Conservation (phyloP, 768 basidiomycete species). For the Hortiboletus flavorubellus region DNA sequence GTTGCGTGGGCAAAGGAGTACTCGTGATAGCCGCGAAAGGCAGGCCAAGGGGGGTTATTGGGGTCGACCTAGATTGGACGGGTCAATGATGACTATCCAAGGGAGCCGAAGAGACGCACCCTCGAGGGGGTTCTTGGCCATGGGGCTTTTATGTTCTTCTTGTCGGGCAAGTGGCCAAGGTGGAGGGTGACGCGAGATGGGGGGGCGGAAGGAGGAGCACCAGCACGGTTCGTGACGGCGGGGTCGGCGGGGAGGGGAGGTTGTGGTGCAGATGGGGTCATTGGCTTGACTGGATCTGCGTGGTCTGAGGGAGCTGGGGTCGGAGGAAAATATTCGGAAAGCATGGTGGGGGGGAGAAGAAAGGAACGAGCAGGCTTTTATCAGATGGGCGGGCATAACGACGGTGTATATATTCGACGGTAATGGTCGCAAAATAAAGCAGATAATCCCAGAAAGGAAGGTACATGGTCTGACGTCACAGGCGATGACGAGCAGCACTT, state of each 20-base stretch:
- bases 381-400: constrained; percentile 2
- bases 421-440: constrained; percentile 7
- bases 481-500: neutral
- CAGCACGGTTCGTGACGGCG: neutral
- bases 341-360: constrained; percentile 3
- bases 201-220: constrained; percentile 24
- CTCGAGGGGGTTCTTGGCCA: constrained; percentile 76
- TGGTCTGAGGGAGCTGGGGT: constrained; percentile 28
- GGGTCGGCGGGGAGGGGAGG: neutral
- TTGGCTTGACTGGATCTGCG: constrained; percentile 3
- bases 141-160: constrained; percentile 66
- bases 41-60: constrained; percentile 82
- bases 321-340: constrained; percentile 25
- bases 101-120: constrained; percentile 34
- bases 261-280: neutral
- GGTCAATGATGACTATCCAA: neutral
- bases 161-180: constrained; percentile 70
- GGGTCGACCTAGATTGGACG: constrained; percentile 58
- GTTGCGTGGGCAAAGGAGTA: constrained; percentile 88
- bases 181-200: constrained; percentile 67
- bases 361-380: constrained; percentile 1
- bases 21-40: constrained; percentile 77
- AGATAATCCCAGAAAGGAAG: constrained; percentile 28
- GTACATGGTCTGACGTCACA: constrained; percentile 28
- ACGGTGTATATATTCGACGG: constrained; percentile 24